A percentile compares a stretch with the other conserved stretches of the same genome.
phyloP scores from a whole-genome alignment of 2,329 filamentous ascomycete genomes.

The Nothophaeocryptopus gaeumannii region DNA sequence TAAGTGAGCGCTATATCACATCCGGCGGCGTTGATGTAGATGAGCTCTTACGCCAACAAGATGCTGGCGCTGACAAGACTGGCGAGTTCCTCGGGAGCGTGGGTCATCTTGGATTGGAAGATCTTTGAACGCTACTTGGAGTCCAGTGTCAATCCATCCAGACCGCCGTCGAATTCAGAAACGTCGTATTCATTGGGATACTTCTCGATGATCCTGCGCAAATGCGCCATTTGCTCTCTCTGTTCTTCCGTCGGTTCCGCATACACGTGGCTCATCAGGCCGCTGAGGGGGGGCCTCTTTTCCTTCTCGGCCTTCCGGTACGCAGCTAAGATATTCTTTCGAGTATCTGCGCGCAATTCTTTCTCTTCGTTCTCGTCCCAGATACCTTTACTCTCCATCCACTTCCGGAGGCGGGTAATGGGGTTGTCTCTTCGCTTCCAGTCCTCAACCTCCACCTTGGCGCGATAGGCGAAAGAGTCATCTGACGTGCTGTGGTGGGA shows the following conservation, averaged over 20 bases:
- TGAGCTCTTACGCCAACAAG: constrained; percentile 54
- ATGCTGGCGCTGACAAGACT: constrained; percentile 54
- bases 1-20: constrained; percentile 82
- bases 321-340: constrained; percentile 76
- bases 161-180: constrained; percentile 69
- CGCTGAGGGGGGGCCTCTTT: constrained; percentile 69
- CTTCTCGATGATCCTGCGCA: constrained; percentile 72
- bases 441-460: constrained; percentile 87
- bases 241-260: constrained; percentile 80
- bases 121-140: constrained; percentile 21
- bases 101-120: constrained; percentile 44
- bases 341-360: constrained; percentile 60
- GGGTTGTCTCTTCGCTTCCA: constrained; percentile 91
- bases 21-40: constrained; percentile 80
- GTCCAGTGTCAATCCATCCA: constrained; percentile 54
- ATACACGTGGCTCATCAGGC: constrained; percentile 86
- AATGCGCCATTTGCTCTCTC: constrained; percentile 69
- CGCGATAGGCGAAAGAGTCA: constrained; percentile 94
- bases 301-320: constrained; percentile 80
- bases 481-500: constrained; percentile 96
- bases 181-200: constrained; percentile 94
- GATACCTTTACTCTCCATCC: constrained; percentile 75
- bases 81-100: constrained; percentile 64
- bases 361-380: constrained; percentile 87
- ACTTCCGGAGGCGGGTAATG: constrained; percentile 80